A percentile compares a stretch with the other conserved stretches of the same genome.
Conservation (phyloP, 2,329 filamentous ascomycete genomes). For the Hortaea sp. region DNA sequence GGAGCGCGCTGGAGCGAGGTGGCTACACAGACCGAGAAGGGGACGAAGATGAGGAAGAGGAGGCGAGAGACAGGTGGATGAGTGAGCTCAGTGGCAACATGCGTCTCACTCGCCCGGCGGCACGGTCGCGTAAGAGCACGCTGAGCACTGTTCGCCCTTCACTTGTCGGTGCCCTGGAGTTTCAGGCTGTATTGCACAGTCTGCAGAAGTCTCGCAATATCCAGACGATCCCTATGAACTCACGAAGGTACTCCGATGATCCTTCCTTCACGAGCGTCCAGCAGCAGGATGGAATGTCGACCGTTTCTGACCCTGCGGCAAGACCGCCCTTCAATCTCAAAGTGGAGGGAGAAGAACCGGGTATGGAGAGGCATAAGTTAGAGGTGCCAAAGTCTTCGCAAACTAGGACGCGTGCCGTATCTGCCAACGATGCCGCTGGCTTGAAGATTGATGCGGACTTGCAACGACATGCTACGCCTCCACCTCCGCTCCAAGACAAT, state of each 20-base stretch:
- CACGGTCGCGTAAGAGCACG: constrained; percentile 58
- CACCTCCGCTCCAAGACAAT: background rate
- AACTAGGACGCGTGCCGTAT: constrained; percentile 42
- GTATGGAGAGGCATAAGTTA: constrained; percentile 5
- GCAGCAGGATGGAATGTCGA: constrained; percentile 38
- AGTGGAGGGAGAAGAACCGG: constrained; percentile 2
- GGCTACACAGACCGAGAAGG: constrained; percentile 37
- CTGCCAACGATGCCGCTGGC: constrained; percentile 46
- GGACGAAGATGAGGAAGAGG: constrained; percentile 51
- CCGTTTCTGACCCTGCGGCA: constrained; percentile 37
- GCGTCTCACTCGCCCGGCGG: constrained; percentile 64
- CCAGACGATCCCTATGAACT: constrained; percentile 57
- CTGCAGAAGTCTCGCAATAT: constrained; percentile 73
- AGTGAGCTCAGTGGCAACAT: constrained; percentile 89
- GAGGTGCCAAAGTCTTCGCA: constrained; percentile 22
- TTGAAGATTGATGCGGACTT: constrained; percentile 34
- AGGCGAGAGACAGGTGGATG: constrained; percentile 53
- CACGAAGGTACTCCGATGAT: constrained; percentile 61
- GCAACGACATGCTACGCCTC: background rate
- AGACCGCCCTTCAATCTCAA: constrained; percentile 19
- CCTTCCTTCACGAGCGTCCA: constrained; percentile 36
- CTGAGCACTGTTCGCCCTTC: constrained; percentile 84
- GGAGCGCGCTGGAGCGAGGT: constrained; percentile 49
- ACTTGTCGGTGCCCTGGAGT: constrained; percentile 85
- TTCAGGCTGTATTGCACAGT: constrained; percentile 80